phyloP scores from a whole-genome alignment of 441 rosid genomes.

The Gossypium lobatum region DNA sequence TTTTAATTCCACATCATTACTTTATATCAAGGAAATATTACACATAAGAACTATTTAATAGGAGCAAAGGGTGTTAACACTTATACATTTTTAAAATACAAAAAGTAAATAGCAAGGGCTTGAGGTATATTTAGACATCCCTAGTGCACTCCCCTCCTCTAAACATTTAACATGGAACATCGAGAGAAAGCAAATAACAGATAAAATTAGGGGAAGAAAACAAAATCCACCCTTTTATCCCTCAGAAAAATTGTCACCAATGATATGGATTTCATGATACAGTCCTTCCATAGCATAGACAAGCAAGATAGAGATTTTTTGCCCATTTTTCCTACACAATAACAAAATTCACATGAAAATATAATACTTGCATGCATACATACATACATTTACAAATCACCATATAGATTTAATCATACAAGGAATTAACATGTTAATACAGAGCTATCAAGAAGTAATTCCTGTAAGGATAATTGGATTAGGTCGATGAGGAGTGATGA shows the following conservation, averaged over 20 bases:
- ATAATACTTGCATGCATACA: background rate
- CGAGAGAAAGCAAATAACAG: background rate
- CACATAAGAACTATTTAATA: background rate
- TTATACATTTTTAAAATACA: background rate
- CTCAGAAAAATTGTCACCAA: background rate
- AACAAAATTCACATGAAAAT: constrained; percentile 22
- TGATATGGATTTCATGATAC: constrained; percentile 46
- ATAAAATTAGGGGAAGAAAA: background rate
- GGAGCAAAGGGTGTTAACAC: background rate
- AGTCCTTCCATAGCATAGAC: constrained; percentile 82
- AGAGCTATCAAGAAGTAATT: too few relatives aligned
- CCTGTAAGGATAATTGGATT: too few relatives aligned
- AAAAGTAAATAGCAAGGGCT: background rate
- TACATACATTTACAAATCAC: background rate
- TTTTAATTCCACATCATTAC: background rate
- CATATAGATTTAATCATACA: background rate
- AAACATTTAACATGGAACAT: background rate
- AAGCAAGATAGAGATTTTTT: constrained; percentile 86
- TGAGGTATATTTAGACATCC: background rate
- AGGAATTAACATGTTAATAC: too few relatives aligned
- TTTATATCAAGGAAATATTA: background rate
- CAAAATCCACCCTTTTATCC: background rate
- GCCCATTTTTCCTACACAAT: constrained; percentile 82
- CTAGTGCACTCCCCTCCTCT: background rate
- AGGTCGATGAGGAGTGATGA: too few relatives aligned